Conservation (phyloP, 805 yeast genomes). For the Saturnispora gosingensis region DNA sequence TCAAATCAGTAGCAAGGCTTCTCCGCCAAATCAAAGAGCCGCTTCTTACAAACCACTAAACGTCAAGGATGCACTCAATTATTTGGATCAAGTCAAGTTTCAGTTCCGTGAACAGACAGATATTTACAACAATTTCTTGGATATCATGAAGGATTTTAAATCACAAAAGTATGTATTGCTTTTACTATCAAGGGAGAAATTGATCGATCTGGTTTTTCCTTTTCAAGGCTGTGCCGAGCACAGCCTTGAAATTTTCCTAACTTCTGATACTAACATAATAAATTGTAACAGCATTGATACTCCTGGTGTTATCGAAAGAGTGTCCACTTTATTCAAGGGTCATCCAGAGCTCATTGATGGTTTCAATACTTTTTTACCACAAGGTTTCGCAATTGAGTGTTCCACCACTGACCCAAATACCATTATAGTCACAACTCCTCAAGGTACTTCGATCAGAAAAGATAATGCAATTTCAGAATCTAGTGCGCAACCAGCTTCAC, state of each 20-base stretch:
- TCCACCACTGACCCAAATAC: slow-evolving; percentile 89
- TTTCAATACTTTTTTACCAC: slow-evolving; percentile 93
- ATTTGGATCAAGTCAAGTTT: slow-evolving; percentile 89
- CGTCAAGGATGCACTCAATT: slow-evolving; percentile 92
- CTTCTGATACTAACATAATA: slow-evolving; percentile 16
- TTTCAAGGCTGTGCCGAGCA: slow-evolving; percentile 1
- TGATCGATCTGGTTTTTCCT: not conserved
- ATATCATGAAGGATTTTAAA: slow-evolving; percentile 98
- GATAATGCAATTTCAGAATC: slow-evolving; percentile 30
- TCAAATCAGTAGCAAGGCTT: slow-evolving; percentile 5
- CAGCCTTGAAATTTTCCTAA: not conserved
- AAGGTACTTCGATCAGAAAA: slow-evolving; percentile 76
- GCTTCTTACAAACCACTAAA: slow-evolving; percentile 68
- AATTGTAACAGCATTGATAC: slow-evolving; percentile 60
- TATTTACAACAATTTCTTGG: slow-evolving; percentile 90
- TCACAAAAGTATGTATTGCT: slow-evolving; percentile 56
- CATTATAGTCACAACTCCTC: slow-evolving; percentile 89
- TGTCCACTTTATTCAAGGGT: slow-evolving; percentile 81
- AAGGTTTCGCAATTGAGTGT: slow-evolving; percentile 91
- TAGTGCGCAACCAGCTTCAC: slow-evolving; percentile 16
- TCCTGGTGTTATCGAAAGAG: slow-evolving; percentile 96
- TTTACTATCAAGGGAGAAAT: not conserved
- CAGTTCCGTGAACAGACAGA: slow-evolving; percentile 91
- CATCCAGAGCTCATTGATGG: slow-evolving; percentile 94
- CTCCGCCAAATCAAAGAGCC: slow-evolving; percentile 17